These are phyloP conservation scores for Hyaloperonospora brassicae DNA, from an alignment of 352 stramenopile genomes.

Conservation along the genomic window DNA sequence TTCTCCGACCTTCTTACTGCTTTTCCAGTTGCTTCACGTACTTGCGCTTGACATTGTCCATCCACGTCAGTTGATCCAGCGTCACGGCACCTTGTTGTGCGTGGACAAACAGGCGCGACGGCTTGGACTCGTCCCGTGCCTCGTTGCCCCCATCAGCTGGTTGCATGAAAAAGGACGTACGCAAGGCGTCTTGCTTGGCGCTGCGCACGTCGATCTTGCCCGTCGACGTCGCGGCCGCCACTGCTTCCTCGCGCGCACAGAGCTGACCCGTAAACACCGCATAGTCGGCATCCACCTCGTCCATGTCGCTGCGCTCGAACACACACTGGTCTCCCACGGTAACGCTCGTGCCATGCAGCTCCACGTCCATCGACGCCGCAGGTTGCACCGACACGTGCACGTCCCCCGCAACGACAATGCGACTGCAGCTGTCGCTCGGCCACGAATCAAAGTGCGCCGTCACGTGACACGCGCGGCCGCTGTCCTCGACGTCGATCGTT, in stretches of 20 bases:
- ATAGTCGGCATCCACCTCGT: constrained; percentile 73
- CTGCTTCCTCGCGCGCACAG: constrained; percentile 13
- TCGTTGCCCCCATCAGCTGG: constrained; percentile 15
- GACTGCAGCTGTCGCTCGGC: constrained; percentile 37
- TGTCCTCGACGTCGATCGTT: constrained; percentile 61
- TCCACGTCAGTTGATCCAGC: constrained; percentile 66
- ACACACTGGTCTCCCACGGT: constrained; percentile 29
- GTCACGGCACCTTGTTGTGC: constrained; percentile 32
- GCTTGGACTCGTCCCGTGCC: constrained; percentile 2
- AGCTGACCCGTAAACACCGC: constrained; percentile 55
- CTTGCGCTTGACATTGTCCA: constrained; percentile 75
- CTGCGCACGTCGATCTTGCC: constrained; percentile 72
- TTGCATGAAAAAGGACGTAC: constrained; percentile 73
- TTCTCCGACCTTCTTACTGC: too few relatives aligned
- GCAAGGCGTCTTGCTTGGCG: constrained; percentile 59
- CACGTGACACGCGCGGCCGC: constrained; percentile 40
- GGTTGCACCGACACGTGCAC: constrained; percentile 61
- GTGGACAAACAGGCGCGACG: constrained; percentile 41
- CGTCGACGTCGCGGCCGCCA: constrained; percentile 12
- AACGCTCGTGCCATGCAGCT: constrained; percentile 56
- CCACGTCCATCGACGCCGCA: constrained; percentile 41
- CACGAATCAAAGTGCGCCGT: constrained; percentile 69
- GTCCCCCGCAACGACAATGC: constrained; percentile 58
- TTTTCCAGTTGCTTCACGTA: constrained; percentile 36
- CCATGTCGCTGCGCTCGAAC: constrained; percentile 44